Percentiles rank a stretch among this genome's conserved stretches.
Conservation (phyloP, 2,329 filamentous ascomycete genomes). For the Scopulariopsis brevicaulis region DNA sequence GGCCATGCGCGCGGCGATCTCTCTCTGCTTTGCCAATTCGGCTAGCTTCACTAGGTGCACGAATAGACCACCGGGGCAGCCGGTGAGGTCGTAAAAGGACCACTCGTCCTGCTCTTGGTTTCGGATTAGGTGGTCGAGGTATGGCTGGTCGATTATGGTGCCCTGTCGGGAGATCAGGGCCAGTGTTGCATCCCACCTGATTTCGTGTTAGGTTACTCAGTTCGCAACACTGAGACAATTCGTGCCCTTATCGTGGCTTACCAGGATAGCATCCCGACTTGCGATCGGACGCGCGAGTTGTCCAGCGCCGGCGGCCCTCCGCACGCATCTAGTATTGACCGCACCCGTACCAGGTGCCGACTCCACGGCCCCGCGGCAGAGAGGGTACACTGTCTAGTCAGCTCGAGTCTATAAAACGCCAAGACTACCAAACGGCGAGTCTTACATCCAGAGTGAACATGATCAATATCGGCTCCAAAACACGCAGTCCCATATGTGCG, state of each 20-base stretch:
- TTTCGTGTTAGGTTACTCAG: background rate
- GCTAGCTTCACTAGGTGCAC: background rate
- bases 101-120: background rate
- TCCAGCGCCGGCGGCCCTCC: slow-evolving; percentile 1
- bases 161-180: background rate
- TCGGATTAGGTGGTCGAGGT: background rate
- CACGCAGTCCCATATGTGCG: background rate
- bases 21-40: background rate
- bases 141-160: background rate
- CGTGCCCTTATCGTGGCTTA: background rate
- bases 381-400: background rate
- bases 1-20: background rate
- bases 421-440: background rate
- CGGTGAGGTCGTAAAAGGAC: background rate
- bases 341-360: slow-evolving; percentile 3
- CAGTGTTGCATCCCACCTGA: slow-evolving; percentile 3
- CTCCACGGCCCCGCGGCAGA: slow-evolving; percentile 7
- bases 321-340: slow-evolving; percentile 4
- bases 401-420: background rate
- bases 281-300: slow-evolving; percentile 3
- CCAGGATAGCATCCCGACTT: slow-evolving; percentile 8
- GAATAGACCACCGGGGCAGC: background rate
- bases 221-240: background rate
- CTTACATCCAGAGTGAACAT: background rate
- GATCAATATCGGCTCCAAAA: background rate